phyloP scores from a whole-genome alignment of 1,284 basidiomycete species.

The Sanghuangporus baumii region DNA sequence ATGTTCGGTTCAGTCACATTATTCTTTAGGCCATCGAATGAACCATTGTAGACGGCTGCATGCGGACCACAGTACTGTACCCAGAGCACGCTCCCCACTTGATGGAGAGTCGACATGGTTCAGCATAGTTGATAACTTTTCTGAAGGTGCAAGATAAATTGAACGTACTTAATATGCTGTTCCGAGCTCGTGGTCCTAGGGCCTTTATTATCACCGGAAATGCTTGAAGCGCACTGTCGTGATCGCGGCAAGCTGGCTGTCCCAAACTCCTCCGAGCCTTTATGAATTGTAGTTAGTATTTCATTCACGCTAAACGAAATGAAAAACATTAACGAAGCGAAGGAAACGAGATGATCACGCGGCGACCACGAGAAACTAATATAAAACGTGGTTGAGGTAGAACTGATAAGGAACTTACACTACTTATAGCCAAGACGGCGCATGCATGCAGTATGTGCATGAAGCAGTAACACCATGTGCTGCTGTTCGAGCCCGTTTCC shows the following conservation, averaged over 20 bases:
- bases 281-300: not conserved
- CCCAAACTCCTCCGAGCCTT: conserved; percentile 9
- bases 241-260: conserved; percentile 3
- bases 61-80: conserved; percentile 17
- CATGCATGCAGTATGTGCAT: conserved; percentile 69
- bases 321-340: not conserved
- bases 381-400: not conserved
- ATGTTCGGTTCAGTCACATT: not conserved
- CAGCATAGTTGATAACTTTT: not conserved
- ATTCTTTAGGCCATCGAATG: not conserved
- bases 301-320: not conserved
- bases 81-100: conserved; percentile 18
- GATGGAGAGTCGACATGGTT: not conserved
- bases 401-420: conserved; percentile 38
- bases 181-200: conserved; percentile 58
- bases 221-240: conserved; percentile 46
- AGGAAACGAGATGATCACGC: not conserved
- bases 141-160: conserved; percentile 14
- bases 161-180: conserved; percentile 61
- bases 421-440: conserved; percentile 54
- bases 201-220: conserved; percentile 54
- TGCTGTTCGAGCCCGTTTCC: conserved; percentile 66
- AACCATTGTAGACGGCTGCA: not conserved
- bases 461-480: conserved; percentile 71
- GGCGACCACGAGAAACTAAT: not conserved